Base-by-base conservation (phyloP, 768 basidiomycete species). In the Lyophyllum semitale region DNA sequence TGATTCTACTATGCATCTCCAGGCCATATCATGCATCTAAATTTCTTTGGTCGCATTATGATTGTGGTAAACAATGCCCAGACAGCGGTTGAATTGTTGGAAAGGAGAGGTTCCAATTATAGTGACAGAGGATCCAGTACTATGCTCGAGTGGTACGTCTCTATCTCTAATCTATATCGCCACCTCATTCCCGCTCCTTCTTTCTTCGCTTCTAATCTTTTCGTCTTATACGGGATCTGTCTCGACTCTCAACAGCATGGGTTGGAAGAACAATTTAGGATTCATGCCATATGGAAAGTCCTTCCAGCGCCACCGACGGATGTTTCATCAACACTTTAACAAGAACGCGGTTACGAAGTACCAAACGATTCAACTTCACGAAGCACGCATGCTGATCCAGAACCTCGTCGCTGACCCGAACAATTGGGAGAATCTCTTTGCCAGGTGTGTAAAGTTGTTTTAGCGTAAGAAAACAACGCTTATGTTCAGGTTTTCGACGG, bases 401-500 rank as follows among this genome's bases (percentile, higher is more conserved):
- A 51, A 53, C 9, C 47, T 59, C 8, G 38, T 33, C 1, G 4
- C 17, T 8, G 27, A 43, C 13, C 45, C 51, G 1, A 18, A 35
- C 3, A 22, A 25, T 11, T 13, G 29, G 15, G 33, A 35, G 1
- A 33, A 47, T 4, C n/a, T 29, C 27, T 17, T 48, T n/a, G 25
- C 8, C 26, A 45, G 35, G 46, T 54, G 48, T 23, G 15, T 8
- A n/a, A 15, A 17, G 25, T 23, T 20, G 20, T 27, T 18, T 22
- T 38, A 6, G 33, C 26, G n/a, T 22, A 22, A 26, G 35, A 8
- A 12, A 23, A 15, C 23, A 17, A n/a, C 38, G 0, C n/a, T 40
- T 12, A 18, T 29, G 23, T 45, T 17, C 33, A 65, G 63, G 12
- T 62, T 59, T 51, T 46, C 62, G 18, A 57, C 59, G 6, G 53